Conservation (phyloP, 2,329 filamentous ascomycete genomes). For the Lomentospora prolificans region DNA sequence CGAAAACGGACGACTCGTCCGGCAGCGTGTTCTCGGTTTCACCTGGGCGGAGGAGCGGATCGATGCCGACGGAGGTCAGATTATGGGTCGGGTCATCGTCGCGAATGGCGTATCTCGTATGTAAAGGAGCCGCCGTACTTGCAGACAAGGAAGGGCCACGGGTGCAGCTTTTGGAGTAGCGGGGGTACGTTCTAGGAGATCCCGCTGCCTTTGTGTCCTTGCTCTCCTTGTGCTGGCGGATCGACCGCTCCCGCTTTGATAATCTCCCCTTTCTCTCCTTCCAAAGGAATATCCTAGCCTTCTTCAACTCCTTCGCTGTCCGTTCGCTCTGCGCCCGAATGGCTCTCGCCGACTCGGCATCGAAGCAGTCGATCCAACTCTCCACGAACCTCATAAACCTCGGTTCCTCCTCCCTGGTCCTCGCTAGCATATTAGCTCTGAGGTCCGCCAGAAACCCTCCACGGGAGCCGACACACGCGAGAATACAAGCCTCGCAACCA, state of each 20-base stretch:
- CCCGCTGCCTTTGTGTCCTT: not conserved
- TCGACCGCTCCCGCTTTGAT: not conserved
- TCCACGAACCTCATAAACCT: conserved; percentile 30
- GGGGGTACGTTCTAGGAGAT: no score
- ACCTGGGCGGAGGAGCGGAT: not conserved
- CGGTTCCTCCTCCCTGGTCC: conserved; percentile 19
- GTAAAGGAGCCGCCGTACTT: no score
- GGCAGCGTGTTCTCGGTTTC: not conserved
- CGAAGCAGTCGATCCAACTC: conserved; percentile 30
- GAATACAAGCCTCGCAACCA: conserved; percentile 43
- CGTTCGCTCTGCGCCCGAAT: conserved; percentile 2
- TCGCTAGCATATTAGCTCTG: conserved; percentile 30
- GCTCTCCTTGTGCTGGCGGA: not conserved
- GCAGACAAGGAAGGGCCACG: no score
- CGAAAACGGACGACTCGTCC: not conserved
- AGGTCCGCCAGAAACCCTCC: conserved; percentile 33
- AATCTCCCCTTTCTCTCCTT: conserved; percentile 10
- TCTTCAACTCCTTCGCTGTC: conserved; percentile 1
- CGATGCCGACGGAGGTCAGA: no score
- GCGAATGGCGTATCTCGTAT: no score
- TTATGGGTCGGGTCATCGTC: no score
- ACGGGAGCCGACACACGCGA: conserved; percentile 37
- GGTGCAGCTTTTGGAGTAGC: no score
- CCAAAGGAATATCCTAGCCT: not conserved
- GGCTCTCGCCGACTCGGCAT: not conserved